phyloP scores from a whole-genome alignment of 2,329 filamentous ascomycete species.

The Lachnellula arida region DNA sequence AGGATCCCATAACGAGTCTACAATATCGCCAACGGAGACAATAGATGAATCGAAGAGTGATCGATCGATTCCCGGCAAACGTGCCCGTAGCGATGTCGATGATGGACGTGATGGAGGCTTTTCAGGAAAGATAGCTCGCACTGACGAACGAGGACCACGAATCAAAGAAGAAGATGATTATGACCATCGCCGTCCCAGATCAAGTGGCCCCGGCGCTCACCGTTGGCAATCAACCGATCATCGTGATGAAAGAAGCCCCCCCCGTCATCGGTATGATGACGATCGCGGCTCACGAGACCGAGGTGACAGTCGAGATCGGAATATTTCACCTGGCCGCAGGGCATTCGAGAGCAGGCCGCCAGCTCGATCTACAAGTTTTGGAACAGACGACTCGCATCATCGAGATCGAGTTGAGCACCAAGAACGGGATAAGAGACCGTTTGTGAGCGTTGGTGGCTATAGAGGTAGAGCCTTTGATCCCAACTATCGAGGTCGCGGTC shows the following conservation, averaged over 20 bases:
- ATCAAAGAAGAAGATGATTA: slow-evolving; percentile 18
- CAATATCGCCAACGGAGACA: slow-evolving; percentile 4
- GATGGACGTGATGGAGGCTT: slow-evolving; percentile 11
- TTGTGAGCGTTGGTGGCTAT: slow-evolving; percentile 21
- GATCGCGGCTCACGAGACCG: slow-evolving; percentile 14
- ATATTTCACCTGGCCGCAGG: slow-evolving; percentile 23
- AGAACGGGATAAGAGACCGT: slow-evolving; percentile 12
- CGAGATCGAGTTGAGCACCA: slow-evolving; percentile 11
- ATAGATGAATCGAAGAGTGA: slow-evolving; percentile 11
- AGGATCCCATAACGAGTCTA: slow-evolving; percentile 7
- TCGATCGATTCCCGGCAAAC: slow-evolving; percentile 26
- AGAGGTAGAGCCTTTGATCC: slow-evolving; percentile 28
- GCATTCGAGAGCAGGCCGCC: slow-evolving; percentile 22
- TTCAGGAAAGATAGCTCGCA: slow-evolving; percentile 23
- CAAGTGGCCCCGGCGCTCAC: slow-evolving; percentile 16
- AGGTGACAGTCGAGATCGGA: slow-evolving; percentile 23
- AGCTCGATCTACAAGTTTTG: slow-evolving; percentile 18
- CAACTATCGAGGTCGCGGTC: slow-evolving; percentile 26
- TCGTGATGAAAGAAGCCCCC: slow-evolving; percentile 18
- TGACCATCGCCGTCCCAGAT: slow-evolving; percentile 20
- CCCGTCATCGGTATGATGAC: slow-evolving; percentile 17
- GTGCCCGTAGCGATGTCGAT: slow-evolving; percentile 25
- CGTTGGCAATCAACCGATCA: slow-evolving; percentile 17
- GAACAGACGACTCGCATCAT: slow-evolving; percentile 16
- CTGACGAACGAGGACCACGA: slow-evolving; percentile 18